Conservation (phyloP, 495 filamentous ascomycete species). For the Pseudevernia furfuracea region DNA sequence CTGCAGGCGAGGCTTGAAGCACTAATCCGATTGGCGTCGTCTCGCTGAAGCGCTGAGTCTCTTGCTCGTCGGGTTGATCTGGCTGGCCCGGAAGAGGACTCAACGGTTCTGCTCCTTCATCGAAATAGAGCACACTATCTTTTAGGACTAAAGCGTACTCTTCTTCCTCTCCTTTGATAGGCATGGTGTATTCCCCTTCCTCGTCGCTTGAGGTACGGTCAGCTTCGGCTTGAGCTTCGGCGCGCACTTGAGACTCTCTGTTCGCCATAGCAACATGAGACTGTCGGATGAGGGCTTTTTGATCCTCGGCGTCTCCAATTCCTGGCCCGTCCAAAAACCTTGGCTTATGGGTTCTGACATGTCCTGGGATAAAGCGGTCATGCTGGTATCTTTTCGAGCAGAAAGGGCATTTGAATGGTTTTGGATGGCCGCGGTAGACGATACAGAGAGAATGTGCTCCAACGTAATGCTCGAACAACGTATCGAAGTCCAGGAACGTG, state of each 20-base stretch:
- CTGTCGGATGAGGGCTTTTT: slow-evolving; percentile 4
- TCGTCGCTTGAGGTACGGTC: slow-evolving; percentile 1
- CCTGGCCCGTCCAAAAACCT: not conserved
- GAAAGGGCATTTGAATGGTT: slow-evolving; percentile 13
- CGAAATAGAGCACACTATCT: slow-evolving; percentile 1
- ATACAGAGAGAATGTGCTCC: slow-evolving; percentile 4
- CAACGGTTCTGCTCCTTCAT: not conserved
- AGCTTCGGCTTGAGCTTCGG: not conserved
- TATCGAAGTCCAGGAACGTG: not conserved
- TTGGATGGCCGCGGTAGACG: not conserved
- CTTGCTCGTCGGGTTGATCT: not conserved
- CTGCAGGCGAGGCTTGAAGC: not conserved
- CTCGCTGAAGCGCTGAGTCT: not conserved
- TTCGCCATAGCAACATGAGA: not conserved
- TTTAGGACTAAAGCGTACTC: not conserved
- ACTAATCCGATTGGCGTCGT: not conserved
- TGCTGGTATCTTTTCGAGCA: slow-evolving; percentile 4
- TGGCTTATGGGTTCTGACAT: slow-evolving; percentile 14
- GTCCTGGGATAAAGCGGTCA: slow-evolving; percentile 1
- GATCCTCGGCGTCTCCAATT: not conserved
- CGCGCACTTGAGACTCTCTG: not conserved
- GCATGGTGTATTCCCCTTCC: not conserved
- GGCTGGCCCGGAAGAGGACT: not conserved
- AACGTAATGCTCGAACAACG: slow-evolving; percentile 8
- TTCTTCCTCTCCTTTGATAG: not conserved